Percentiles rank a stretch among this genome's conserved stretches.
Conservation (phyloP, 306 rosid genomes). For the Potentilla sterilis region DNA sequence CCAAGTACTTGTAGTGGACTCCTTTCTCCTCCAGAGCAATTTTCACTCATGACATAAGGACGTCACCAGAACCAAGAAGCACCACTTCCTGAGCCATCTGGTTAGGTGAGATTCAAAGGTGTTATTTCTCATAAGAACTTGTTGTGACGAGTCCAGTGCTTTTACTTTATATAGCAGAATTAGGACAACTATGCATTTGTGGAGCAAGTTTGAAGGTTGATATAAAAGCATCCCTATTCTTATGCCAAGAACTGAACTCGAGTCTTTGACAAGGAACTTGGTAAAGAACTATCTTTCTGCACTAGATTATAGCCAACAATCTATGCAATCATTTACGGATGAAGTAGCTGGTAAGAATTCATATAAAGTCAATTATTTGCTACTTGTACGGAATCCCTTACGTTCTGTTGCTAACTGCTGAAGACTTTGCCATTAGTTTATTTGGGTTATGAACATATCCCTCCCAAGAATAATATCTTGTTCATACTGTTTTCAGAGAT, state of each 20-base stretch:
- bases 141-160: background rate
- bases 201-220: background rate
- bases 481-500: no score
- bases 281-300: no score
- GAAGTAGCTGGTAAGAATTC: no score
- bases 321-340: no score
- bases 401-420: no score
- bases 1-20: constrained; percentile 4
- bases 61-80: constrained; percentile 13
- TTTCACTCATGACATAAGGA: constrained; percentile 15
- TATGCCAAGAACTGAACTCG: background rate
- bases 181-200: background rate
- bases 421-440: no score
- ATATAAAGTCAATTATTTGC: no score
- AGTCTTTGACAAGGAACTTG: background rate
- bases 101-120: background rate
- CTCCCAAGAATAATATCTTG: no score
- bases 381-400: no score
- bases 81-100: constrained; percentile 16
- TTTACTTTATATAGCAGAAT: background rate
- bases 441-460: no score
- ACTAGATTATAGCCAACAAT: no score
- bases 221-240: background rate
- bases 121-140: background rate
- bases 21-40: constrained; percentile 19